phyloP scores from a whole-genome alignment of 345 rosid species.

The Citrus australasica region DNA sequence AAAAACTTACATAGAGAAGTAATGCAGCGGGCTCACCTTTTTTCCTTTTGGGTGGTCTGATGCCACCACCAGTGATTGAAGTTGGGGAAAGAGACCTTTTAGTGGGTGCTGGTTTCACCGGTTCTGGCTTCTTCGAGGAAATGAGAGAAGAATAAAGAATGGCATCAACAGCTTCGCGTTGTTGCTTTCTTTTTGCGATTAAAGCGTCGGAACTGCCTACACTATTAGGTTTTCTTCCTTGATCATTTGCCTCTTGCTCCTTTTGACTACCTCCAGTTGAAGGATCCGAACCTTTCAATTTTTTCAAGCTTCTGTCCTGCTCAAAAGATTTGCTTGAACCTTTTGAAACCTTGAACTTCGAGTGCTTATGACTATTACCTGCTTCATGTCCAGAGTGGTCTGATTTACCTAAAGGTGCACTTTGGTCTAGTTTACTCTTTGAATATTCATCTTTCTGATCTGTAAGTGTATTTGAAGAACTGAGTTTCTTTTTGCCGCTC shows the following conservation, averaged over 20 bases:
- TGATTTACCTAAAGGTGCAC: too few species aligned
- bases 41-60: constrained; percentile 56
- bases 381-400: constrained; percentile 19
- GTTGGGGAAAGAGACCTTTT: constrained; percentile 57
- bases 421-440: too few species aligned
- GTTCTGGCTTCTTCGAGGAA: constrained; percentile 61
- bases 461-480: constrained; percentile 12
- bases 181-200: constrained; percentile 60
- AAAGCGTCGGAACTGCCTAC: constrained; percentile 42
- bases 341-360: constrained; percentile 20
- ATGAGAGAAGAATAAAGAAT: constrained; percentile 76
- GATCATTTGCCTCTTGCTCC: constrained; percentile 24
- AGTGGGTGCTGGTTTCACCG: constrained; percentile 28
- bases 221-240: constrained; percentile 26
- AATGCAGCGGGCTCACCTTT: constrained; percentile 43
- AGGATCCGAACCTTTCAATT: constrained; percentile 26
- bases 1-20: neutral
- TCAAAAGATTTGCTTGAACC: constrained; percentile 36
- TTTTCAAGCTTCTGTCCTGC: constrained; percentile 25
- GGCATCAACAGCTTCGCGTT: constrained; percentile 88
- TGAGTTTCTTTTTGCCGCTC: constrained; percentile 22
- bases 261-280: constrained; percentile 26
- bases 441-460: constrained; percentile 5
- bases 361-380: constrained; percentile 14
- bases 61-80: constrained; percentile 33